These are phyloP conservation scores for Neurospora pannonica DNA, from an alignment of 495 filamentous ascomycete genomes.

Conservation along the genomic window DNA sequence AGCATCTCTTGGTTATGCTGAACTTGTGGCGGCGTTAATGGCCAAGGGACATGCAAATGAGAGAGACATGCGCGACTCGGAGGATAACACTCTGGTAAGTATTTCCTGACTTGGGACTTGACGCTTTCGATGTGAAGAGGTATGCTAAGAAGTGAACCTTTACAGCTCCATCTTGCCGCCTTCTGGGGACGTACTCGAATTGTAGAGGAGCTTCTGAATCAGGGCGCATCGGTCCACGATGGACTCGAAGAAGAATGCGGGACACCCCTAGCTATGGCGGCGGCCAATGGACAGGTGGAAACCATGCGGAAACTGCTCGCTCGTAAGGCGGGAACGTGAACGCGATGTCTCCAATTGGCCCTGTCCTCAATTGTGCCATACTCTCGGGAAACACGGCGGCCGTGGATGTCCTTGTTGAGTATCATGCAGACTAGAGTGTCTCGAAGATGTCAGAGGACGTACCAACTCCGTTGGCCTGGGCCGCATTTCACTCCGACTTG, in stretches of 20 bases:
- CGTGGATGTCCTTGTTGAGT: constrained; percentile 23
- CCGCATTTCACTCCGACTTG: constrained; percentile 17
- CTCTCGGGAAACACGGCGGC: constrained; percentile 20
- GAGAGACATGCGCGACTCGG: constrained; percentile 17
- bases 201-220: constrained; percentile 24
- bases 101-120: too few species aligned
- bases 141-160: not conserved
- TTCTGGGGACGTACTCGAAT: constrained; percentile 20
- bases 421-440: constrained; percentile 13
- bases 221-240: constrained; percentile 22
- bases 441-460: constrained; percentile 12
- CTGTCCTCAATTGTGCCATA: constrained; percentile 25
- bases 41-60: not conserved
- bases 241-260: constrained; percentile 14
- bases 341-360: constrained; percentile 18
- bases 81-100: not conserved
- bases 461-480: constrained; percentile 12
- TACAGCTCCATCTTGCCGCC: constrained; percentile 24
- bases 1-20: not conserved
- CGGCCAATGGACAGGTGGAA: constrained; percentile 18
- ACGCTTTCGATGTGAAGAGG: too few species aligned
- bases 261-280: constrained; percentile 28
- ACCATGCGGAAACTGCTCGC: constrained; percentile 23
- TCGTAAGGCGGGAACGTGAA: constrained; percentile 21
- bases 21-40: not conserved